A percentile compares a stretch with the other conserved stretches of the same genome.
Conservation (phyloP, 108 stramenopile species). For the Ochromonas danica region DNA sequence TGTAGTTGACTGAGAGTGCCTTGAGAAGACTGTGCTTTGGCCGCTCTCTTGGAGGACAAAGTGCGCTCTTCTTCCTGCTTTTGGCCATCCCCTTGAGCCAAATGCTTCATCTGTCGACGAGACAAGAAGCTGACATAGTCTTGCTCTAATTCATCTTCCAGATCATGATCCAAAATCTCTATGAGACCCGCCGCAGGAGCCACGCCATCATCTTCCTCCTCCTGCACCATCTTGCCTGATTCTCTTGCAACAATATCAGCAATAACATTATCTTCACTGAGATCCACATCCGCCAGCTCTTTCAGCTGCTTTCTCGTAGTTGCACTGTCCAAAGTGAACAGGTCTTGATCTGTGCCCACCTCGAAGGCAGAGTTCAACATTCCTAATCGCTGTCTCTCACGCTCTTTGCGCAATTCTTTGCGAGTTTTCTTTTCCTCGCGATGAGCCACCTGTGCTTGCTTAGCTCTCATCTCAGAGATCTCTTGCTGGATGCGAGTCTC, state of each 20-base stretch:
- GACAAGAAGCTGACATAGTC: slow-evolving; percentile 49
- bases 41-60: neutral
- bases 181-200: slow-evolving; percentile 29
- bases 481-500: slow-evolving; percentile 71
- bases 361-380: slow-evolving; percentile 29
- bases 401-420: slow-evolving; percentile 9
- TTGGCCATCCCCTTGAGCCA: no score
- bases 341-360: slow-evolving; percentile 31
- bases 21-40: neutral
- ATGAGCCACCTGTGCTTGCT: slow-evolving; percentile 66
- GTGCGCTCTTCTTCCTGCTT: no score
- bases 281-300: slow-evolving; percentile 45
- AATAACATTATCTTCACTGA: slow-evolving; percentile 55
- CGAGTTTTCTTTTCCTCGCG: slow-evolving; percentile 64
- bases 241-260: slow-evolving; percentile 62
- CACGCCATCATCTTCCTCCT: slow-evolving; percentile 47
- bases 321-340: neutral
- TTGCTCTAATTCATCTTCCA: slow-evolving; percentile 26
- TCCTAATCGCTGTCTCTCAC: neutral
- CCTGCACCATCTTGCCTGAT: slow-evolving; percentile 47
- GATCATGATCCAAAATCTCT: slow-evolving; percentile 19
- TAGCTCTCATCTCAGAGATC: slow-evolving; percentile 72
- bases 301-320: slow-evolving; percentile 37
- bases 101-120: slow-evolving; percentile 74
- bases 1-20: neutral